Base-by-base conservation (phyloP, 2,329 filamentous ascomycete genomes). In the Xylariaceae sp. region DNA sequence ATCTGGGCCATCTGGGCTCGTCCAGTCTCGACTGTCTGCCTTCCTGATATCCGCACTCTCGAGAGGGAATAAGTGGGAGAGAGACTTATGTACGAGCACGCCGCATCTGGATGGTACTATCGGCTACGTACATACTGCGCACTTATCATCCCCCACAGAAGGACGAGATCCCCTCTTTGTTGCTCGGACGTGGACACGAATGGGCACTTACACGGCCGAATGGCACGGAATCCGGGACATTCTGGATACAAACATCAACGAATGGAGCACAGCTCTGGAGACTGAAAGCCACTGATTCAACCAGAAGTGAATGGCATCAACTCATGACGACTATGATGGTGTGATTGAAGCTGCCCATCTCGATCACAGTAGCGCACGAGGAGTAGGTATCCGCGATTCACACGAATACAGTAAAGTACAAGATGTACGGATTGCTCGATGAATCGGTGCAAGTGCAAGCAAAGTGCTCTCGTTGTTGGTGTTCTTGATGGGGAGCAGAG, bases 21-120 rank as follows among this genome's bases (percentile, higher is more conserved):
- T 30, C 23, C 23, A 30, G 23, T 30, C 23, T 30, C 5, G 23
- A 5, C 23, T 30, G 23, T 30, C 17, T 30, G 23, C 5, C 23
- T 30, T 4, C 23, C 23, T 30, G 23, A 30, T 30, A 30, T 30
- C 23, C 23, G 23, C 23, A 30, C 23, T 30, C 23, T 30, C 23
- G 23, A 42, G 35, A 56, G 39, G 11, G 53, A 50, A 62, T 59
- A 62, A 60, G 58, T 58, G 61, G 61, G 58, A 60, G 61, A 42
- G 23, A 13, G 17, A 50, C 48, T 50, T 50, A 30, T 11, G 15
- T 34, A 13, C 37, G 11, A 10, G 37, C 23, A 30, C 23, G 23
- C 23, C 4, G 23, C 23, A 4, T 30, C 23, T 30, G 23, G 23
- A 30, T 30, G 23, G 23, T 30, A 30, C 23, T 42, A 42, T 13